Evolutionary conservation across 2,329 filamentous ascomycete genomes (phyloP).

Genomic region (Diaporthe aspalathi): DNA sequence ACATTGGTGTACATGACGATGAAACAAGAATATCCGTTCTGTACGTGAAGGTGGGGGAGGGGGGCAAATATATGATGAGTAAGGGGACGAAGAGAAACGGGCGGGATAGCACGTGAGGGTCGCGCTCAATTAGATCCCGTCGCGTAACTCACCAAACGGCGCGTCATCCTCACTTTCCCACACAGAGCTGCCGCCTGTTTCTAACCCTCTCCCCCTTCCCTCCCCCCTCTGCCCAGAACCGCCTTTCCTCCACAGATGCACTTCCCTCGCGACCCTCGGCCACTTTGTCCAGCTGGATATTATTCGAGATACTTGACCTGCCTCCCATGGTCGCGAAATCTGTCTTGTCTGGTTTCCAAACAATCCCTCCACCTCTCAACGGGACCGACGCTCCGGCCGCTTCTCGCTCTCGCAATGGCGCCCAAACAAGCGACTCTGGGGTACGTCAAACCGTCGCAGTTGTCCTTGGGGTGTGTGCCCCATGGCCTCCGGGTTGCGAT

Average conservation of each 20-base stretch:
- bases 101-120: slow-evolving; percentile 20
- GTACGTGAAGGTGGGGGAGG: too few species aligned
- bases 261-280: slow-evolving; percentile 1
- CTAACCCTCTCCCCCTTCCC: slow-evolving; percentile 13
- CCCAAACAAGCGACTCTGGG: slow-evolving; percentile 85
- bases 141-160: slow-evolving; percentile 24
- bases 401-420: slow-evolving; percentile 52
- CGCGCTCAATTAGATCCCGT: slow-evolving; percentile 25
- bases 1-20: neutral
- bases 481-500: slow-evolving; percentile 2
- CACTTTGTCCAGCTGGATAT: neutral
- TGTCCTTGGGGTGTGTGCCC: slow-evolving; percentile 75
- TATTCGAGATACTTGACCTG: neutral
- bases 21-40: neutral
- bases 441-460: slow-evolving; percentile 84
- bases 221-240: slow-evolving; percentile 25
- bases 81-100: neutral
- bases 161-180: slow-evolving; percentile 28
- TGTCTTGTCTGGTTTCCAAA: slow-evolving; percentile 39
- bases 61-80: neutral
- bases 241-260: slow-evolving; percentile 14
- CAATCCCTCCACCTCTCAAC: slow-evolving; percentile 42
- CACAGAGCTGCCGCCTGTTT: slow-evolving; percentile 20
- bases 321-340: neutral
- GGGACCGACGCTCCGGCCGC: slow-evolving; percentile 37